Base-by-base conservation (phyloP, 1,139 yeast genomes). In the Diutina scorzettiae region DNA sequence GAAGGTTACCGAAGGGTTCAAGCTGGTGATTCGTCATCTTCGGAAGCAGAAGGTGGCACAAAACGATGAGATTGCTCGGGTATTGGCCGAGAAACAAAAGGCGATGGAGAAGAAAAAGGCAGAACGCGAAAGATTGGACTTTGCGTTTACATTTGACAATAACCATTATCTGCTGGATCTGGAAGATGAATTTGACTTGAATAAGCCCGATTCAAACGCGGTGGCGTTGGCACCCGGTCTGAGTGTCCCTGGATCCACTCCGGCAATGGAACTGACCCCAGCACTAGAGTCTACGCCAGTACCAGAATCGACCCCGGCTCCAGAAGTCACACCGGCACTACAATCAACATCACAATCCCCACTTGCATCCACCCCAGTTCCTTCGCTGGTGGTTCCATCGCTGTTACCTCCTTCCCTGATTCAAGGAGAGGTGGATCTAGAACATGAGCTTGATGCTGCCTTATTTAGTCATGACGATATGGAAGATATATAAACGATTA, bases 161-260 rank as follows among this genome's bases (percentile, higher is more conserved):
- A 34, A 23, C 17, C 27, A 23, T 5, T 21, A 34, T 14, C 39
- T 23, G 39, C 39, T 34, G 39, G 39, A 34, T 23, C 29, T 23
- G 28, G 39, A 34, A 9, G 39, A 34, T 23, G 39, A 34, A 21
- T 34, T 34, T 34, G 37, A n/a, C n/a, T n/a, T n/a, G n/a, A n/a
- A n/a, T n/a, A n/a, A n/a, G n/a, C n/a, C n/a, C n/a, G n/a, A n/a
- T n/a, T n/a, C n/a, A n/a, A n/a, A n/a, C n/a, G n/a, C n/a, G n/a
- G n/a, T n/a, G n/a, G n/a, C n/a, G n/a, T n/a, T n/a, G n/a, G n/a
- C n/a, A n/a, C n/a, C n/a, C n/a, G n/a, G n/a, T n/a, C n/a, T n/a
- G n/a, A n/a, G n/a, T n/a, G n/a, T n/a, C n/a, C n/a, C n/a, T n/a
- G n/a, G n/a, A n/a, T n/a, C n/a, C n/a, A n/a, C n/a, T n/a, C n/a